Evolutionary conservation across 805 yeast genomes (phyloP).

Genomic region (Yamadazyma nakazawae): DNA sequence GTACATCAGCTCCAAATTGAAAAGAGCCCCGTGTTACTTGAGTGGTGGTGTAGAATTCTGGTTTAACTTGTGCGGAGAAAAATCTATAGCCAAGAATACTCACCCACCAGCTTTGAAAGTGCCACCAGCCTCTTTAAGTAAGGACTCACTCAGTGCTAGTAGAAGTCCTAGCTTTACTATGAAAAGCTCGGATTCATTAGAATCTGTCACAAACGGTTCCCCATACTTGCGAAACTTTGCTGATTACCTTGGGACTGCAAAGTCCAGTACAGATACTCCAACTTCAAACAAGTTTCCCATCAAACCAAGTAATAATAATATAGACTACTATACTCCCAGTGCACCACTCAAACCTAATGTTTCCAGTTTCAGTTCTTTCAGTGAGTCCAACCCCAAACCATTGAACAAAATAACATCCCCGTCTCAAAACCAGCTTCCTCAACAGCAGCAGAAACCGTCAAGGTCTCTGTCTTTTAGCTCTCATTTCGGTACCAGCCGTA

Average conservation of each 20-base stretch:
- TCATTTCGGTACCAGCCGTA: neutral
- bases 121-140: conserved; percentile 20
- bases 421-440: neutral
- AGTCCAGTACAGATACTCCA: conserved; percentile 17
- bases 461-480: conserved; percentile 3
- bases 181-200: conserved; percentile 5
- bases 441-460: neutral
- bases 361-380: neutral
- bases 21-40: conserved; percentile 29
- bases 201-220: conserved; percentile 12
- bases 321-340: conserved; percentile 9
- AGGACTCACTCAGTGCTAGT: conserved; percentile 11
- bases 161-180: neutral
- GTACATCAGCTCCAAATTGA: conserved; percentile 32
- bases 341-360: conserved; percentile 11
- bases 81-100: conserved; percentile 16
- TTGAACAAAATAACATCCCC: neutral
- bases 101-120: conserved; percentile 11
- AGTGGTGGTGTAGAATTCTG: conserved; percentile 38
- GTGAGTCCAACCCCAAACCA: neutral
- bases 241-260: conserved; percentile 27
- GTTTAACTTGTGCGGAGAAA: conserved; percentile 30
- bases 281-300: conserved; percentile 16
- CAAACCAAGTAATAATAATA: neutral
- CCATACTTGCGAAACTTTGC: conserved; percentile 31